These are phyloP conservation scores for Sugiyamaella lignohabitans DNA, from an alignment of 805 yeast species.

Conservation along the genomic window DNA sequence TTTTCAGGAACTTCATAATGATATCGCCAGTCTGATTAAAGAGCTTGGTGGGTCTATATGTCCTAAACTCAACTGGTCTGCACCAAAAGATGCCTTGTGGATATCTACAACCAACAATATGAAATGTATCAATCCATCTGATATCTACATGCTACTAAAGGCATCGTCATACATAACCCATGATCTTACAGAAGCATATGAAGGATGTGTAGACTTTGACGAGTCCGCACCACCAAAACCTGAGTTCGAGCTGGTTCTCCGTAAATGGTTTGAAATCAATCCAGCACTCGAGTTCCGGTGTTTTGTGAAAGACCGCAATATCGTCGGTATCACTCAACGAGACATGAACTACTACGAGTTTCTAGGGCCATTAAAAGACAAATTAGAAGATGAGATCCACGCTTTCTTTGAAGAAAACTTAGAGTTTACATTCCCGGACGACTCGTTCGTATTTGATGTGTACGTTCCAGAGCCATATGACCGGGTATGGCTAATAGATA, in stretches of 20 bases:
- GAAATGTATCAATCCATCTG: slow-evolving; percentile 64
- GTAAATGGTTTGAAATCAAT: slow-evolving; percentile 76
- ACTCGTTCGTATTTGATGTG: slow-evolving; percentile 65
- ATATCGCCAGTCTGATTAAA: slow-evolving; percentile 41
- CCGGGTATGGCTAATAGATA: slow-evolving; percentile 65
- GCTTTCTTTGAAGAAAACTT: slow-evolving; percentile 49
- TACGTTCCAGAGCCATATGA: slow-evolving; percentile 73
- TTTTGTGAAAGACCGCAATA: slow-evolving; percentile 56
- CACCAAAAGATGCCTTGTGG: slow-evolving; percentile 95
- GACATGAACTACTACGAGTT: slow-evolving; percentile 80
- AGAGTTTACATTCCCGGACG: slow-evolving; percentile 45
- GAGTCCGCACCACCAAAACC: not conserved
- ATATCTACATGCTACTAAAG: slow-evolving; percentile 72
- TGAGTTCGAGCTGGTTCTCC: slow-evolving; percentile 58
- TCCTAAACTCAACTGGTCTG: slow-evolving; percentile 95
- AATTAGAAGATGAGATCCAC: slow-evolving; percentile 43
- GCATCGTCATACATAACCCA: slow-evolving; percentile 84
- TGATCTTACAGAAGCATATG: slow-evolving; percentile 71
- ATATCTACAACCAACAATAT: slow-evolving; percentile 70
- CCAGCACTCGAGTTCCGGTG: slow-evolving; percentile 91
- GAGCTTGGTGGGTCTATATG: slow-evolving; percentile 54
- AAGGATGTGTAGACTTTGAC: slow-evolving; percentile 33
- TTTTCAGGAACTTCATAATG: slow-evolving; percentile 56
- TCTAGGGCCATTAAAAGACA: slow-evolving; percentile 45
- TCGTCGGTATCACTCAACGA: slow-evolving; percentile 77